phyloP scores from a whole-genome alignment of 2,329 filamentous ascomycete genomes.

The Colletotrichum neosansevieriae region DNA sequence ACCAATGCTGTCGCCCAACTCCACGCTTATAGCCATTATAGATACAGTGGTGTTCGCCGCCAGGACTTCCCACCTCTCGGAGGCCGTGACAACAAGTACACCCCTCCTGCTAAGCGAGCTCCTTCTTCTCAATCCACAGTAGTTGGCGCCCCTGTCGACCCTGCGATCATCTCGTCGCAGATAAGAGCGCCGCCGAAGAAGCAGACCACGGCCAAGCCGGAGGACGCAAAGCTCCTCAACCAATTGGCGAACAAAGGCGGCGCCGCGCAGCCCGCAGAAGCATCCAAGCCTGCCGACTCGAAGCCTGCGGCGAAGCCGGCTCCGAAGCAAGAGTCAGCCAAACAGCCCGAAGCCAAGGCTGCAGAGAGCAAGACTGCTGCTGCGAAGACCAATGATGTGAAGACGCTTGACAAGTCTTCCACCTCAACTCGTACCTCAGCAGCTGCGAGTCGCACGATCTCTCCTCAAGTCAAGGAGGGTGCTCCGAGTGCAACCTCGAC shows the following conservation, averaged over 20 bases:
- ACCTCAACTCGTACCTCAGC: conserved; percentile 51
- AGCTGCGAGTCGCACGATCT: conserved; percentile 55
- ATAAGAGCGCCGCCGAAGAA: conserved; percentile 65
- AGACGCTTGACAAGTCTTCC: conserved; percentile 36
- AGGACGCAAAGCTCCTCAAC: conserved; percentile 41
- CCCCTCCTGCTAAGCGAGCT: conserved; percentile 87
- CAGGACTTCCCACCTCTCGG: conserved; percentile 77
- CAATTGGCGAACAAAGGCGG: conserved; percentile 26
- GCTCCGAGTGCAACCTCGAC: conserved; percentile 69
- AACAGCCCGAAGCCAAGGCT: conserved; percentile 13
- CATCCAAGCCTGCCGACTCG: conserved; percentile 20
- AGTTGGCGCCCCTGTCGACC: conserved; percentile 82
- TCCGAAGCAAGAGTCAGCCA: conserved; percentile 29
- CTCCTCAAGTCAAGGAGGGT: conserved; percentile 54
- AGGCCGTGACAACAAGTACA: conserved; percentile 78
- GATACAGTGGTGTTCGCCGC: conserved; percentile 92
- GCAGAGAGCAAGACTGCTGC: conserved; percentile 30
- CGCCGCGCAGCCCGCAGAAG: conserved; percentile 21
- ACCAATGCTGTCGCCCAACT: neutral
- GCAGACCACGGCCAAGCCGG: conserved; percentile 51
- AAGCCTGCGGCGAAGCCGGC: conserved; percentile 27
- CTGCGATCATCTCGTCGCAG: conserved; percentile 91
- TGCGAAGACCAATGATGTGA: conserved; percentile 25
- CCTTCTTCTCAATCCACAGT: conserved; percentile 80
- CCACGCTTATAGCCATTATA: conserved; percentile 48